phyloP scores from a whole-genome alignment of 805 yeast genomes.

The Limtongia smithiae region DNA sequence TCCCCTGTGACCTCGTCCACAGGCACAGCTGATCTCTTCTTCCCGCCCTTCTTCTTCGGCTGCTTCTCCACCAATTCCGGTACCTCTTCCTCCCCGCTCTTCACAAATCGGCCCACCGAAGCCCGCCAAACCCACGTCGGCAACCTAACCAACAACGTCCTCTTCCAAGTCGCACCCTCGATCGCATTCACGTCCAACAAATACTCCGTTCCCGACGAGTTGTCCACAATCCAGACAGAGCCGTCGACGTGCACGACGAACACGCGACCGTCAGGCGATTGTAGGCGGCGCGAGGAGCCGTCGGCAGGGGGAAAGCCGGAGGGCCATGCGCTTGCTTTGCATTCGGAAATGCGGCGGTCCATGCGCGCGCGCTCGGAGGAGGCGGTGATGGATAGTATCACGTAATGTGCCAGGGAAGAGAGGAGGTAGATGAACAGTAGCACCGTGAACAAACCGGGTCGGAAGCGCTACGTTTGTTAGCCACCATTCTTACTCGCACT shows the following conservation, averaged over 20 bases:
- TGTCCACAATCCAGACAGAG: constrained; percentile 26
- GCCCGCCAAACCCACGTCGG: constrained; percentile 29
- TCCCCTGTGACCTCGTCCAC: constrained; percentile 18
- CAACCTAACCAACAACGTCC: constrained; percentile 35
- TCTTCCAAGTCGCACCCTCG: constrained; percentile 36
- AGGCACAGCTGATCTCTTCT: constrained; percentile 24
- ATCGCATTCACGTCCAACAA: constrained; percentile 34
- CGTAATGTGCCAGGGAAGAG: constrained; percentile 56
- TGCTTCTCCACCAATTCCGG: constrained; percentile 7
- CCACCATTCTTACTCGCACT: not conserved
- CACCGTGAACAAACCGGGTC: constrained; percentile 60
- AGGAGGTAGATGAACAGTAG: constrained; percentile 49
- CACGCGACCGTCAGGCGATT: constrained; percentile 23
- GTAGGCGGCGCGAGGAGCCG: constrained; percentile 20
- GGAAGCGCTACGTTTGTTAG: constrained; percentile 46
- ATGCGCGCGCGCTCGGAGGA: constrained; percentile 57
- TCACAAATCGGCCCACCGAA: constrained; percentile 22
- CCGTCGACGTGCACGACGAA: constrained; percentile 39
- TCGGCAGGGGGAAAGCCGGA: constrained; percentile 31
- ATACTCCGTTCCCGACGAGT: constrained; percentile 29
- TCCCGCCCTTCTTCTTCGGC: constrained; percentile 3
- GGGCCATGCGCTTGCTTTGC: constrained; percentile 35
- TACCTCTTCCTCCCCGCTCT: constrained; percentile 8
- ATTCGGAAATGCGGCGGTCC: constrained; percentile 35
- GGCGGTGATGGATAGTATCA: constrained; percentile 52